Percentiles rank a stretch among this genome's conserved stretches.
These are phyloP conservation scores for Boletus rubropictus DNA, from an alignment of 768 basidiomycete genomes.

Conservation along the genomic window DNA sequence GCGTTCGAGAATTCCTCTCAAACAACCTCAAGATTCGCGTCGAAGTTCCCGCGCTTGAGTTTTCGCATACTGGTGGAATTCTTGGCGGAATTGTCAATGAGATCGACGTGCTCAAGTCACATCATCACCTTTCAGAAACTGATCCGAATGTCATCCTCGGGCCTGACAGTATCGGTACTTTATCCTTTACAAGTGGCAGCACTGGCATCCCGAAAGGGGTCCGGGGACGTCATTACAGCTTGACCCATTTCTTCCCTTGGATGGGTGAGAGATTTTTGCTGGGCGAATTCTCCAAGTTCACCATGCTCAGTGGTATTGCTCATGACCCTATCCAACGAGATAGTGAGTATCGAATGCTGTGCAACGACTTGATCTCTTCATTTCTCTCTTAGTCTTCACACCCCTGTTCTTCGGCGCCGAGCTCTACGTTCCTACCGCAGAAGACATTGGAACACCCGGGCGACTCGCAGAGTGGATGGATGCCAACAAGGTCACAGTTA, in stretches of 20 bases:
- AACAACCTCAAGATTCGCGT: slow-evolving; percentile 79
- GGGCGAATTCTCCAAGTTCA: slow-evolving; percentile 73
- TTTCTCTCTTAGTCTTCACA: slow-evolving; percentile 73
- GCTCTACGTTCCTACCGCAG: slow-evolving; percentile 91
- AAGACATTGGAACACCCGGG: slow-evolving; percentile 96
- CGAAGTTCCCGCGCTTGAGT: slow-evolving; percentile 84
- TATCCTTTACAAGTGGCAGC: slow-evolving; percentile 95
- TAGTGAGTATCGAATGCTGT: slow-evolving; percentile 54
- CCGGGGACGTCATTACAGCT: slow-evolving; percentile 85
- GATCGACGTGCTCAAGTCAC: slow-evolving; percentile 58
- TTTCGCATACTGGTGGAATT: slow-evolving; percentile 58
- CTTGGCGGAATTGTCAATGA: slow-evolving; percentile 51
- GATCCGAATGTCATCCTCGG: slow-evolving; percentile 83
- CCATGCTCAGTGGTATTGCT: slow-evolving; percentile 98
- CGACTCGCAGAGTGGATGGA: slow-evolving; percentile 99
- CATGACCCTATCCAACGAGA: slow-evolving; percentile 99
- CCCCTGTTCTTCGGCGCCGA: slow-evolving; percentile 96
- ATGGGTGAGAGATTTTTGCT: slow-evolving; percentile 88
- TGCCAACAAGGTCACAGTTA: slow-evolving; percentile 82
- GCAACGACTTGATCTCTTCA: neutral
- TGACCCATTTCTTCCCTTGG: slow-evolving; percentile 99
- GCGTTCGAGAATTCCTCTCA: slow-evolving; percentile 78
- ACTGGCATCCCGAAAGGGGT: slow-evolving; percentile 99
- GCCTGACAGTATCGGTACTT: slow-evolving; percentile 91
- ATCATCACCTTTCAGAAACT: slow-evolving; percentile 48